These are phyloP conservation scores for Verticillium isaacii DNA, from an alignment of 2,329 filamentous ascomycete species.

Conservation along the genomic window DNA sequence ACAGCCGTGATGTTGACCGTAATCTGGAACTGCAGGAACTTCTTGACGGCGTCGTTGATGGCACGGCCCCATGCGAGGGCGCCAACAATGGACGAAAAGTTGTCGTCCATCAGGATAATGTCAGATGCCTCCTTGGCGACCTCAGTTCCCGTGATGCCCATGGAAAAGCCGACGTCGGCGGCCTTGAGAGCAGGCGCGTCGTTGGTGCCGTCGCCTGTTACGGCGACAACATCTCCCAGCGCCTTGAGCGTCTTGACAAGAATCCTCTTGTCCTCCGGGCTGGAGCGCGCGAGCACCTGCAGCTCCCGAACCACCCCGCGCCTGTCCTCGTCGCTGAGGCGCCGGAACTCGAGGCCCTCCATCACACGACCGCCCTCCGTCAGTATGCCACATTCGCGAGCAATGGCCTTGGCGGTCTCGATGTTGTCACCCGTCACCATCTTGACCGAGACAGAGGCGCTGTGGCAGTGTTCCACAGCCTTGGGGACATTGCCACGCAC, in stretches of 20 bases:
- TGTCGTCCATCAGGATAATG: conserved; percentile 60
- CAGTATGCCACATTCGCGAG: conserved; percentile 48
- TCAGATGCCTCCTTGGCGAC: conserved; percentile 59
- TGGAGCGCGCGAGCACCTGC: conserved; percentile 62
- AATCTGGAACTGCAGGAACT: conserved; percentile 62
- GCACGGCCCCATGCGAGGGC: conserved; percentile 58
- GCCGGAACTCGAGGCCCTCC: conserved; percentile 55
- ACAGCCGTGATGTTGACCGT: conserved; percentile 80
- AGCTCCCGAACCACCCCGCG: conserved; percentile 42
- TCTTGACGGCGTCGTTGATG: conserved; percentile 60
- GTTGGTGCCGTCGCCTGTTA: conserved; percentile 64
- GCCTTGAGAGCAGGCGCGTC: conserved; percentile 62
- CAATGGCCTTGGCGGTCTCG: conserved; percentile 44
- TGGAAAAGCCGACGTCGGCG: conserved; percentile 65
- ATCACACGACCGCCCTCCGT: conserved; percentile 55
- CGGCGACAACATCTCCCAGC: conserved; percentile 61
- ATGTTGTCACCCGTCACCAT: conserved; percentile 45
- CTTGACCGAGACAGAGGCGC: conserved; percentile 31
- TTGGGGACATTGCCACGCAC: conserved; percentile 13
- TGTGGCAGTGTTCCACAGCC: conserved; percentile 10
- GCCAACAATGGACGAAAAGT: conserved; percentile 58
- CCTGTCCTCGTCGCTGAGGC: conserved; percentile 44
- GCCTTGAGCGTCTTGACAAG: conserved; percentile 61
- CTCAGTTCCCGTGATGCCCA: conserved; percentile 63
- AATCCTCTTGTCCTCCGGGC: conserved; percentile 64